Percentiles rank a stretch among this genome's conserved stretches.
Conservation (phyloP, 2,329 filamentous ascomycete genomes). For the Fusarium circinatum region DNA sequence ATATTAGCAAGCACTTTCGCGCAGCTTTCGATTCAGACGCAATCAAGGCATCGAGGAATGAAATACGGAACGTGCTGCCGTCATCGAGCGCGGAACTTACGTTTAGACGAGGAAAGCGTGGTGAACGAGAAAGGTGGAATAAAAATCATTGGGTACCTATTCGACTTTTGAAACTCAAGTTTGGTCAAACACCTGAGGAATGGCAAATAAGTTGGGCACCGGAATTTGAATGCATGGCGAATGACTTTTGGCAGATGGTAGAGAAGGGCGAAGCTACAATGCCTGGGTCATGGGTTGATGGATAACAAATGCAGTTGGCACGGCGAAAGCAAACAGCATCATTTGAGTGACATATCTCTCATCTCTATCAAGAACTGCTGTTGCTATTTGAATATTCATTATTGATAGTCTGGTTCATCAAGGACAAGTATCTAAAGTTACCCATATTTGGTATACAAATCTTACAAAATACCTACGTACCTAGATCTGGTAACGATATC, state of each 20-base stretch:
- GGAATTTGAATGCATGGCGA: constrained; percentile 43
- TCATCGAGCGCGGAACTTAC: background rate
- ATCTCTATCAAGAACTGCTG: too few species aligned
- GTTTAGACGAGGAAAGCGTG: background rate
- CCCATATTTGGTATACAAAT: too few species aligned
- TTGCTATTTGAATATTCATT: too few species aligned
- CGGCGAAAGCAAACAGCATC: too few species aligned
- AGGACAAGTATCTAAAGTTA: too few species aligned
- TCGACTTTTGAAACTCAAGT: constrained; percentile 30
- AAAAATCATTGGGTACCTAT: constrained; percentile 39
- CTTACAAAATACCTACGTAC: too few species aligned
- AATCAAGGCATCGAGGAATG: constrained; percentile 8
- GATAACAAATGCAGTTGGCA: background rate
- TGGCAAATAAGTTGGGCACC: constrained; percentile 42
- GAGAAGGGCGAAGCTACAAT: constrained; percentile 23
- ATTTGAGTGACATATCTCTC: too few species aligned
- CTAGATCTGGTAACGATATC: too few species aligned
- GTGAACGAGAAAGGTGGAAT: background rate
- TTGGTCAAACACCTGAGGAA: constrained; percentile 12
- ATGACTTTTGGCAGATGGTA: constrained; percentile 41
- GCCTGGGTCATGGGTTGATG: constrained; percentile 44
- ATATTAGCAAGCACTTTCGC: background rate
- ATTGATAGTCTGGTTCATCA: too few species aligned
- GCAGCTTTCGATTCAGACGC: constrained; percentile 34
- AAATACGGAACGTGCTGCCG: constrained; percentile 9